Evolutionary conservation across 2,329 filamentous ascomycete genomes (phyloP).

Genomic region (Botrytis cinerea): DNA sequence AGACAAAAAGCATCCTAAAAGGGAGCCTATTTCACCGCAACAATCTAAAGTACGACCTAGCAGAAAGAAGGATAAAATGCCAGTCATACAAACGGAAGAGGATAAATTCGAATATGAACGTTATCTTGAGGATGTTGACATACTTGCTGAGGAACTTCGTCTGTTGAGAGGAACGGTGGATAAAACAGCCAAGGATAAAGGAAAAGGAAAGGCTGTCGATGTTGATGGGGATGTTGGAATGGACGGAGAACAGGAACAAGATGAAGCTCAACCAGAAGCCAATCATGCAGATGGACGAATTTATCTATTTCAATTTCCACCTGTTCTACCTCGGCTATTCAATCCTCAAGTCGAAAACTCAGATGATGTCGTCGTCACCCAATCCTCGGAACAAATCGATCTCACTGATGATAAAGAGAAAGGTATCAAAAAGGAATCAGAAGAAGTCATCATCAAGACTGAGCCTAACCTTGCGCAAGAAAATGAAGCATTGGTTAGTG

Average conservation of each 20-base stretch:
- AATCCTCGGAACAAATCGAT: conserved; percentile 28
- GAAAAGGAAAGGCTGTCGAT: conserved; percentile 44
- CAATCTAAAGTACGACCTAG: conserved; percentile 4
- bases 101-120: conserved; percentile 53
- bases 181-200: conserved; percentile 32
- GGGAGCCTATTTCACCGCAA: conserved; percentile 3
- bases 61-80: conserved; percentile 36
- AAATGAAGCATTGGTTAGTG: conserved; percentile 38
- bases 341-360: conserved; percentile 44
- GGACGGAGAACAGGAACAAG: conserved; percentile 29
- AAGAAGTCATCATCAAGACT: conserved; percentile 29
- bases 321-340: conserved; percentile 57
- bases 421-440: conserved; percentile 31
- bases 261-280: conserved; percentile 27
- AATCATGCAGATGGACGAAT: conserved; percentile 53
- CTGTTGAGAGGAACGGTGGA: conserved; percentile 35
- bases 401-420: conserved; percentile 33
- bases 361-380: conserved; percentile 41
- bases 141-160: conserved; percentile 49
- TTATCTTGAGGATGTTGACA: conserved; percentile 48
- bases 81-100: conserved; percentile 53
- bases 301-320: conserved; percentile 67
- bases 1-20: conserved; percentile 19
- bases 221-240: conserved; percentile 45
- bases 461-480: conserved; percentile 10